phyloP scores from a whole-genome alignment of 1,139 yeast species.

The Nakaseomyces sp. region DNA sequence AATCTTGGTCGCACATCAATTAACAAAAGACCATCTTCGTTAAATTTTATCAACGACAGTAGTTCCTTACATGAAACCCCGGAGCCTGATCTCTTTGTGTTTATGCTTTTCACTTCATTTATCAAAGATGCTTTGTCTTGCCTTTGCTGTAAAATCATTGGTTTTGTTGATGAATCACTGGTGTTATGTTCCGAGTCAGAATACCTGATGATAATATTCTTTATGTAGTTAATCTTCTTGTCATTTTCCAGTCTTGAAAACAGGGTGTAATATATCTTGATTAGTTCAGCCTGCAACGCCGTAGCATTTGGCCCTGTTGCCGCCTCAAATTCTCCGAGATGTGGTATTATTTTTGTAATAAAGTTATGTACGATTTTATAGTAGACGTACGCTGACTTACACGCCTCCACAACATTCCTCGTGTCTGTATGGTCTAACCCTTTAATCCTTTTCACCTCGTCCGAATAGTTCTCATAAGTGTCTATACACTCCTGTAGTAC shows the following conservation, averaged over 20 bases:
- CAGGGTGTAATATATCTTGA: slow-evolving; percentile 21
- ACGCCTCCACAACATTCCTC: slow-evolving; percentile 12
- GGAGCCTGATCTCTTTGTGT: slow-evolving; percentile 10
- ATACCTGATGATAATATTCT: slow-evolving; percentile 15
- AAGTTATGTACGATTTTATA: slow-evolving; percentile 26
- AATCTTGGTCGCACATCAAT: slow-evolving; percentile 57
- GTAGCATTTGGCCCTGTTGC: slow-evolving; percentile 2
- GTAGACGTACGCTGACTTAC: slow-evolving; percentile 27
- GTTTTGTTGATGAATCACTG: neutral
- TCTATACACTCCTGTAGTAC: slow-evolving; percentile 21
- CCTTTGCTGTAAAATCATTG: neutral
- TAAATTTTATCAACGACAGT: slow-evolving; percentile 11
- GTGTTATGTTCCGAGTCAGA: slow-evolving; percentile 8
- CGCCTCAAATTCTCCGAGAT: slow-evolving; percentile 18
- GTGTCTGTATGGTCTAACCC: slow-evolving; percentile 1
- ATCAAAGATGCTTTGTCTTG: neutral
- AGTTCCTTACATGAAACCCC: slow-evolving; percentile 14
- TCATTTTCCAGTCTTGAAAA: slow-evolving; percentile 18
- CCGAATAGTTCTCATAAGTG: slow-evolving; percentile 19
- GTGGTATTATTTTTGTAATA: slow-evolving; percentile 22
- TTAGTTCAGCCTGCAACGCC: slow-evolving; percentile 10
- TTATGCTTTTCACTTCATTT: neutral
- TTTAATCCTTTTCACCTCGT: slow-evolving; percentile 17
- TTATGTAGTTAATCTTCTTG: slow-evolving; percentile 16
- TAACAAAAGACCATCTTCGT: slow-evolving; percentile 34